phyloP scores from a whole-genome alignment of 202 grass and related monocot genomes.

The Saccharum hybrid region DNA sequence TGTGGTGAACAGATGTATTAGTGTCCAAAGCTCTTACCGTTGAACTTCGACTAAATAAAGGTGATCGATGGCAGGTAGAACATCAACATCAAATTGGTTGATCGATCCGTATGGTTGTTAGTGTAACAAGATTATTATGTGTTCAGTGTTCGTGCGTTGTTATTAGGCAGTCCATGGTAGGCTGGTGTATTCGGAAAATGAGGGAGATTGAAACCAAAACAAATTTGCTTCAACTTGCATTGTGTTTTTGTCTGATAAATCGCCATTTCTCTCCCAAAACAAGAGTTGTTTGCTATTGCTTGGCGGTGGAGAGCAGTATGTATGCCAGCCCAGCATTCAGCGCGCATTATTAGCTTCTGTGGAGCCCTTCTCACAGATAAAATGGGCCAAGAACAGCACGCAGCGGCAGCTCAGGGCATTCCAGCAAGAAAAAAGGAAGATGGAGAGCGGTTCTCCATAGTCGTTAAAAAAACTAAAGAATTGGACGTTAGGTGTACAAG shows the following conservation, averaged over 20 bases:
- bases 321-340: background rate
- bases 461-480: background rate
- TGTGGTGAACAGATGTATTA: background rate
- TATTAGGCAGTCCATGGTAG: background rate
- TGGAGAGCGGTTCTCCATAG: background rate
- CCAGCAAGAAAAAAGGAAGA: background rate
- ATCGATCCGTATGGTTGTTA: too few relatives aligned
- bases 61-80: slow-evolving; percentile 35
- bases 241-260: background rate
- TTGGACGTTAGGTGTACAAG: background rate
- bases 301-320: slow-evolving; percentile 12
- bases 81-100: slow-evolving; percentile 35
- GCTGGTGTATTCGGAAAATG: background rate
- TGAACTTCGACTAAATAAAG: slow-evolving; percentile 27
- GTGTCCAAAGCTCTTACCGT: background rate
- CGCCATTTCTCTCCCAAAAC: background rate
- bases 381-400: too few relatives aligned
- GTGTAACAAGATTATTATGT: too few relatives aligned
- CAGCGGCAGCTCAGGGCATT: too few relatives aligned
- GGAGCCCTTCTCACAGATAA: background rate
- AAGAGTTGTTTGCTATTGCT: background rate
- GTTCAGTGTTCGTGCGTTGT: too few relatives aligned
- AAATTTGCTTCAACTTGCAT: background rate
- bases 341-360: background rate
- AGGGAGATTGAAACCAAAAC: background rate